A percentile compares a stretch with the other conserved stretches of the same genome.
These are phyloP conservation scores for Stipa capillata DNA, from an alignment of 176 grass and related monocot species.

Conservation along the genomic window DNA sequence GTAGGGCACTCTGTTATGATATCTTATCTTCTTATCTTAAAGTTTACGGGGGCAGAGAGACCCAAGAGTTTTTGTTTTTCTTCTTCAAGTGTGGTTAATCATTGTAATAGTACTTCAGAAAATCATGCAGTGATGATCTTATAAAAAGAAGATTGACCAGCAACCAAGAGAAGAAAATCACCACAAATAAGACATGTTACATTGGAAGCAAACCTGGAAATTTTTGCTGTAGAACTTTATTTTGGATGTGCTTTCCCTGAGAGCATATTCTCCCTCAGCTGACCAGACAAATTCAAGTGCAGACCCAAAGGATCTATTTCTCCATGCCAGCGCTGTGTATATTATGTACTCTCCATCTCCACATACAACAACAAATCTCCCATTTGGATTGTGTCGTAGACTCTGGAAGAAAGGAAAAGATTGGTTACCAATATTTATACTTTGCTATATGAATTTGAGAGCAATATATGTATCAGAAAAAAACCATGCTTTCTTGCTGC, in stretches of 20 bases:
- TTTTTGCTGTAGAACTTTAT: conserved; percentile 86
- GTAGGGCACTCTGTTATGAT: neutral
- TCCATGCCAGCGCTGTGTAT: too few species aligned
- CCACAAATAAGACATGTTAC: neutral
- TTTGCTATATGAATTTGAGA: neutral
- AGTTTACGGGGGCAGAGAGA: neutral
- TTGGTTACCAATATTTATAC: neutral
- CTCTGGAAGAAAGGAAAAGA: conserved; percentile 35
- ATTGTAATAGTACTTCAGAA: neutral
- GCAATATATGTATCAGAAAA: neutral
- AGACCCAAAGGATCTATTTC: conserved; percentile 91
- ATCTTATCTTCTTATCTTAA: neutral
- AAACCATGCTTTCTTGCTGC: neutral
- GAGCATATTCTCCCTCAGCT: conserved; percentile 74
- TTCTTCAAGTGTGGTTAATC: neutral
- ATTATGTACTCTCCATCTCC: too few species aligned
- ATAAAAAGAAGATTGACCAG: neutral
- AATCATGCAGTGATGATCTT: neutral
- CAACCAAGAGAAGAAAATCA: neutral
- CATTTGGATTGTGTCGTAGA: conserved; percentile 80
- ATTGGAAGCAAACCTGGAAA: conserved; percentile 48
- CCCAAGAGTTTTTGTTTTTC: neutral
- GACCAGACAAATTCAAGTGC: conserved; percentile 90
- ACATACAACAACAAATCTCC: too few species aligned
- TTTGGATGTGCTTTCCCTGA: conserved; percentile 67